Conservation (phyloP, 2,329 filamentous ascomycete species). For the Tolypocladium amazonense region DNA sequence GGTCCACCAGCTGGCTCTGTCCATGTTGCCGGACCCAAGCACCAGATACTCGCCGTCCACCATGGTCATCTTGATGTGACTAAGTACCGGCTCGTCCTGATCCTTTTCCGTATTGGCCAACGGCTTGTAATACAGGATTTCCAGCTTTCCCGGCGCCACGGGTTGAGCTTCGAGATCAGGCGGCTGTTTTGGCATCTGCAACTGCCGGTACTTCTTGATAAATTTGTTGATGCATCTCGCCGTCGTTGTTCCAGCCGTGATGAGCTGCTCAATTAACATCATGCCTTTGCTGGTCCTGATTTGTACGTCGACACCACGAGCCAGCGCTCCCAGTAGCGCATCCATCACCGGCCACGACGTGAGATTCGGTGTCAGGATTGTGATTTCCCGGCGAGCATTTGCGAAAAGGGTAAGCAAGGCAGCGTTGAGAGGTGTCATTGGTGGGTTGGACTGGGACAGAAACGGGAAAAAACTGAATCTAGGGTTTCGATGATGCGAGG, state of each 20-base stretch:
- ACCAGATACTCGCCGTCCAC: slow-evolving; percentile 59
- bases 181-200: slow-evolving; percentile 9
- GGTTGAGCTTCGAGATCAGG: slow-evolving; percentile 31
- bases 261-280: slow-evolving; percentile 72
- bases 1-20: slow-evolving; percentile 77
- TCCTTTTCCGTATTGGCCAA: slow-evolving; percentile 16
- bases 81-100: slow-evolving; percentile 54
- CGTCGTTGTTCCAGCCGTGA: slow-evolving; percentile 68
- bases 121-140: slow-evolving; percentile 47
- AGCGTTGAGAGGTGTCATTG: slow-evolving; percentile 56
- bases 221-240: slow-evolving; percentile 51
- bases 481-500: slow-evolving; percentile 60
- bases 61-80: slow-evolving; percentile 68
- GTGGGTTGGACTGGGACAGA: slow-evolving; percentile 35
- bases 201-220: slow-evolving; percentile 39
- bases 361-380: slow-evolving; percentile 68
- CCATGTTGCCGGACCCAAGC: slow-evolving; percentile 73
- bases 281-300: slow-evolving; percentile 58
- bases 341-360: slow-evolving; percentile 56
- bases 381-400: slow-evolving; percentile 47
- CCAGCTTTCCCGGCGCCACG: slow-evolving; percentile 35
- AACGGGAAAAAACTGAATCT: slow-evolving; percentile 50
- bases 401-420: slow-evolving; percentile 51
- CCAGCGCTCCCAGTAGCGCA: slow-evolving; percentile 49
- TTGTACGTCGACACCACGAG: slow-evolving; percentile 55